phyloP scores from a whole-genome alignment of 441 rosid genomes.

The Brassica hybrid region DNA sequence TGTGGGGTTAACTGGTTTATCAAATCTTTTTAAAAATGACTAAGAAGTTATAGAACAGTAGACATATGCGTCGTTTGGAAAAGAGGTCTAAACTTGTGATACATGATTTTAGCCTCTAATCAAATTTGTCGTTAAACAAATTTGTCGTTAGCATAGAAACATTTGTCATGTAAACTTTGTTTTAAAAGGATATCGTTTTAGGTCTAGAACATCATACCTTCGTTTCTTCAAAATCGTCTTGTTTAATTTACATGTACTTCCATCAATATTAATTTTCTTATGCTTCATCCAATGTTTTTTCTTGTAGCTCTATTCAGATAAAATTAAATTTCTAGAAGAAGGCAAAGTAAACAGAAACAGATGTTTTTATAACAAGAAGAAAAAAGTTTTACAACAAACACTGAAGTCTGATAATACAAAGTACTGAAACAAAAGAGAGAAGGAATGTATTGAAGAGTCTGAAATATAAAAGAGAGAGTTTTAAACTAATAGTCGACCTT shows the following conservation, averaged over 20 bases:
- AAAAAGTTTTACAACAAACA: constrained; percentile 3
- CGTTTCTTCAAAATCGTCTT: not conserved
- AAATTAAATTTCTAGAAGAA: no score
- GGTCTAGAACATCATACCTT: not conserved
- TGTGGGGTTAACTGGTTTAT: constrained; percentile 11
- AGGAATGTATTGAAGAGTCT: not conserved
- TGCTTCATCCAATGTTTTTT: no score
- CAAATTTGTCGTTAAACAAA: not conserved
- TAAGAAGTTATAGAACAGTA: no score
- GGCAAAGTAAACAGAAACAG: not conserved
- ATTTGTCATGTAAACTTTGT: not conserved
- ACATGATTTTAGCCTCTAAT: not conserved
- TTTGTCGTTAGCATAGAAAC: not conserved
- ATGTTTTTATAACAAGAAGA: not conserved
- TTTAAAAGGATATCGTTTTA: not conserved
- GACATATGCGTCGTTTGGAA: not conserved
- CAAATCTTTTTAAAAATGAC: constrained; percentile 1
- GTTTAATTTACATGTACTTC: no score
- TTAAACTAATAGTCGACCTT: not conserved
- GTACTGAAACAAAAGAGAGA: not conserved
- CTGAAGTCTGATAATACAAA: not conserved
- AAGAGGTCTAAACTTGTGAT: not conserved
- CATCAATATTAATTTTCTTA: no score
- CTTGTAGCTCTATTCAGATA: no score
- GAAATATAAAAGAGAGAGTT: not conserved